Percentiles rank a stretch among this genome's conserved stretches.
Evolutionary conservation across 2,329 filamentous ascomycete genomes (phyloP).

Genomic region (Orbilia javanica): DNA sequence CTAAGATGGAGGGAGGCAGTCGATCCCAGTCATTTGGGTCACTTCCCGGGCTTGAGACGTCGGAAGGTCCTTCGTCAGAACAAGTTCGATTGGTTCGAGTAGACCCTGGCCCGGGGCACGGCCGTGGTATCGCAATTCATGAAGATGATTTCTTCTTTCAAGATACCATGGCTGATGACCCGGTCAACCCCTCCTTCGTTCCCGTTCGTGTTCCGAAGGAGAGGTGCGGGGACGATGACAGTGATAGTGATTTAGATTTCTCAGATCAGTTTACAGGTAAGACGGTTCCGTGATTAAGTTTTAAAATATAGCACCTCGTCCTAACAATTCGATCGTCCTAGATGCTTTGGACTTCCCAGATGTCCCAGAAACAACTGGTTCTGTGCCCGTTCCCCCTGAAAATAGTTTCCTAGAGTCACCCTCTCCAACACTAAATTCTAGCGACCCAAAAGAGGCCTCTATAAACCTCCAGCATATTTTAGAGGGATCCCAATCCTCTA

Average conservation of each 20-base stretch:
- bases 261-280: neutral
- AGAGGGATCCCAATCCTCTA: neutral
- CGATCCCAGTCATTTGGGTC: neutral
- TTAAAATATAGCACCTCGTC: neutral
- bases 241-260: neutral
- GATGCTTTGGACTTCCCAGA: neutral
- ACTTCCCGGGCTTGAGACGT: neutral
- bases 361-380: neutral
- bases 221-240: neutral
- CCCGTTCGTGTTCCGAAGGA: neutral
- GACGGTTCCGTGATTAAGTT: neutral
- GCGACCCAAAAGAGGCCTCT: neutral
- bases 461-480: neutral
- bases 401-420: neutral
- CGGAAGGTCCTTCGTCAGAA: neutral
- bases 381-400: neutral
- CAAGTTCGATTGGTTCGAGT: constrained; percentile 16
- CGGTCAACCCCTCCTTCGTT: neutral
- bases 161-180: constrained; percentile 1
- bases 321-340: neutral
- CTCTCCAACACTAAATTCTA: neutral
- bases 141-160: neutral
- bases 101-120: neutral
- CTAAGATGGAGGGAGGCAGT: neutral
- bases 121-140: neutral